Evolutionary conservation across 192 early-diverging fungal species (phyloP).

Genomic region (Coemansia sp.): DNA sequence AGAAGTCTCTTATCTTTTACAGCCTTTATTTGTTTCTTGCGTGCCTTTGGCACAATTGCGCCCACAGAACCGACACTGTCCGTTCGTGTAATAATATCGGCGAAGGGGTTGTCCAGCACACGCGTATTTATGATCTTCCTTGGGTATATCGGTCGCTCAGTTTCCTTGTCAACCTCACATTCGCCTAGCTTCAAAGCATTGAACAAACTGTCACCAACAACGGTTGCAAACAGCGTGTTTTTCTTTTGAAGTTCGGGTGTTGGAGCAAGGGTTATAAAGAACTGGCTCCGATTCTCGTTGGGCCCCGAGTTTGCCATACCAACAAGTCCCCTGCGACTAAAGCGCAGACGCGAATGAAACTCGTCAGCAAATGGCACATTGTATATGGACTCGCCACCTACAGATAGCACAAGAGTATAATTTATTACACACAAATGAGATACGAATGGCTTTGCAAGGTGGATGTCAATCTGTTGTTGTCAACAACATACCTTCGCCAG

Average conservation of each 20-base stretch:
- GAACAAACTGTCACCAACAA: constrained; percentile 90
- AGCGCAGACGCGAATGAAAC: constrained; percentile 90
- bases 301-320: constrained; percentile 87
- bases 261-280: constrained; percentile 90
- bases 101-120: constrained; percentile 87
- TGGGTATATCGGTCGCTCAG: constrained; percentile 79
- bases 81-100: constrained; percentile 83
- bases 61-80: background rate
- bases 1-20: constrained; percentile 63
- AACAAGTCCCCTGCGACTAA: constrained; percentile 81
- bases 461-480: background rate
- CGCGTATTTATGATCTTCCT: constrained; percentile 65
- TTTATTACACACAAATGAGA: background rate
- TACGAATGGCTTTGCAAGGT: background rate
- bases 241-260: constrained; percentile 85
- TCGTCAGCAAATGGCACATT: constrained; percentile 87
- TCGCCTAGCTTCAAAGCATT: constrained; percentile 88
- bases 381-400: constrained; percentile 88
- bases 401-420: background rate
- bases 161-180: constrained; percentile 72
- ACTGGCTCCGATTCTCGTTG: constrained; percentile 88
- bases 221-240: constrained; percentile 93
- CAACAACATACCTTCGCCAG: constrained; percentile 54
- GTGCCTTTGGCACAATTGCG: constrained; percentile 32
- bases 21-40: constrained; percentile 34